Base-by-base conservation (phyloP, 805 yeast genomes). In the Wickerhamiella allomyrinae region DNA sequence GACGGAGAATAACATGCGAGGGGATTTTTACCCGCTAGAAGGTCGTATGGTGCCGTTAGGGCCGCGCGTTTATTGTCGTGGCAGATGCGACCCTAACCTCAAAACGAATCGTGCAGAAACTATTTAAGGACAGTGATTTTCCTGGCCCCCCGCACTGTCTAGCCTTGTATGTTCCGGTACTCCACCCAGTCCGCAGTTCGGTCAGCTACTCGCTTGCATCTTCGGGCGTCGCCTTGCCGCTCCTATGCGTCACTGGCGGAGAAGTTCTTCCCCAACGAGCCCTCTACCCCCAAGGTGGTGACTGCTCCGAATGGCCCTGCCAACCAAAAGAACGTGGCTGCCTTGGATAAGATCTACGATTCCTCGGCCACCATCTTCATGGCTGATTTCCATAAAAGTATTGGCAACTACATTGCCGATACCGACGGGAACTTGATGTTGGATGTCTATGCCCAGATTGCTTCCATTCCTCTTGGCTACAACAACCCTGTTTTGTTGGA, bases 401-500 rank as follows among this genome's bases (percentile, higher is more conserved):
- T 55, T 27, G 94, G 94, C 58, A 83, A 83, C 72, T 83, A 81
- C 65, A 69, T 83, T 38, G 79, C 69, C 41, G 94, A 83, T 55
- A 80, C 70, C 24, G 94, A 83, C 55, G 94, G 93, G 37, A 83
- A 84, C 68, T 57, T 64, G 29, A 66, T 70, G 56, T 71, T 83
- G 54, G 94, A 83, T 58, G 75, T 76, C 33, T 83, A 82, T 57
- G 80, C 84, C 36, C 94, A 82, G 66, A 80, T 82, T 53, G 83
- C 94, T 10, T 82, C 93, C 11, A 81, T 82, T 50, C 79, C 91
- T 14, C 69, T 82, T 46, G 94, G 94, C 39, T 82, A 82, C 73
- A 82, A 83, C 68, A 79, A 82, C 67, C 93, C 93, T 17, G 78
- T 73, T 34, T 67, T 82, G 50, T 66, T 72, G 41, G 73, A 75